A percentile compares a stretch with the other conserved stretches of the same genome.
Evolutionary conservation across 2,329 filamentous ascomycete genomes (phyloP).

Genomic region (Xylariaceae sp.): DNA sequence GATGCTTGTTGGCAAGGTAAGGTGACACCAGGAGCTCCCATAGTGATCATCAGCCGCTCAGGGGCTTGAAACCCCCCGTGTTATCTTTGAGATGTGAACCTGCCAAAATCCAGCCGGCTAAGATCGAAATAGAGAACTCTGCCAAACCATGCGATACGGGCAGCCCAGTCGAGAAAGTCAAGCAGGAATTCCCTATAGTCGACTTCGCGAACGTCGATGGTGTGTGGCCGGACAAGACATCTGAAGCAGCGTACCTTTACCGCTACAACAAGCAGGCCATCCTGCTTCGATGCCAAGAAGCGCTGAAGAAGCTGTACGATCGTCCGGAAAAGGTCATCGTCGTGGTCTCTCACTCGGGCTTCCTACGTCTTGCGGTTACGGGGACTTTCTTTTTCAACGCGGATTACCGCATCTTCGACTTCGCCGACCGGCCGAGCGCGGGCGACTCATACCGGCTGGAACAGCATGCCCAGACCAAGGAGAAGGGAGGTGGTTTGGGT

Average conservation of each 20-base stretch:
- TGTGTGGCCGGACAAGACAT: slow-evolving; percentile 59
- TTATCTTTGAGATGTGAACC: too few relatives aligned
- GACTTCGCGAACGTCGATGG: slow-evolving; percentile 56
- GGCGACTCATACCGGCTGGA: slow-evolving; percentile 31
- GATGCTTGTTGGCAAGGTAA: slow-evolving; percentile 63
- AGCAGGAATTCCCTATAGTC: slow-evolving; percentile 47
- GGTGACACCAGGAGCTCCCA: too few relatives aligned
- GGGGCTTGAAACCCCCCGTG: too few relatives aligned
- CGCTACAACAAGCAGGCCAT: slow-evolving; percentile 49
- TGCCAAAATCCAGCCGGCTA: too few relatives aligned
- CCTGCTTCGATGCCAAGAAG: slow-evolving; percentile 48
- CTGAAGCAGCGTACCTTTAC: slow-evolving; percentile 41
- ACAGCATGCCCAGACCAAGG: slow-evolving; percentile 46
- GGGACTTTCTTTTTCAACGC: slow-evolving; percentile 56
- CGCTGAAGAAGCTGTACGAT: slow-evolving; percentile 44
- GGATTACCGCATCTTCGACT: slow-evolving; percentile 61
- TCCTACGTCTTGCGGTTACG: slow-evolving; percentile 53
- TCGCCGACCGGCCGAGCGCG: slow-evolving; percentile 24
- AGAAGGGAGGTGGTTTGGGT: slow-evolving; percentile 47
- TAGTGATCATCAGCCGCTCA: too few relatives aligned
- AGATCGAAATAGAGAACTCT: slow-evolving; percentile 52
- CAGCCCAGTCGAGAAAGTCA: slow-evolving; percentile 38
- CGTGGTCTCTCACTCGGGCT: slow-evolving; percentile 62
- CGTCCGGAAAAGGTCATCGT: slow-evolving; percentile 58
- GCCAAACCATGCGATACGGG: slow-evolving; percentile 59